Evolutionary conservation across 73 alveolate species (phyloP).

Genomic region (Paramecium tetraurelia): DNA sequence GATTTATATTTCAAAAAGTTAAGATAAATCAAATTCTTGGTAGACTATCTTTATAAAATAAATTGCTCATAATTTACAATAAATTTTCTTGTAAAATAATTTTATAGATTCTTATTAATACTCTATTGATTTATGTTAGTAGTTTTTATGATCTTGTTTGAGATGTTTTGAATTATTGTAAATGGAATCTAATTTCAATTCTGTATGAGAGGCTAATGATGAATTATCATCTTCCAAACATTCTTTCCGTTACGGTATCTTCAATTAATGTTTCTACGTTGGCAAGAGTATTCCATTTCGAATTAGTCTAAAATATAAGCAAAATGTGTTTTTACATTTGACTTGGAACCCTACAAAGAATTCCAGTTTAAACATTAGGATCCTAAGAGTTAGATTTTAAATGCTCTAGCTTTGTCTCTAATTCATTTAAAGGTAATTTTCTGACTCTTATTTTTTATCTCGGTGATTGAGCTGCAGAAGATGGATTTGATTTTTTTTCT

Average conservation of each 20-base stretch:
- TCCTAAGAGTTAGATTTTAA: not conserved
- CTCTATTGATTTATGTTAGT: not conserved
- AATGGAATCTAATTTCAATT: not conserved
- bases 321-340: not conserved
- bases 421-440: not conserved
- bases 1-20: not conserved
- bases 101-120: slow-evolving; percentile 25
- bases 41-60: not conserved
- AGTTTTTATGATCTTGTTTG: not conserved
- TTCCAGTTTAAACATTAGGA: not conserved
- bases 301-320: not conserved
- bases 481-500: not conserved
- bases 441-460: not conserved
- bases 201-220: slow-evolving; percentile 11
- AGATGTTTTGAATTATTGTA: not conserved
- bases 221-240: slow-evolving; percentile 5
- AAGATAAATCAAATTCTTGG: not conserved
- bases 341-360: not conserved
- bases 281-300: not conserved
- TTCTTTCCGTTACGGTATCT: not conserved
- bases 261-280: not conserved
- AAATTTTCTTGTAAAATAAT: slow-evolving; percentile 14
- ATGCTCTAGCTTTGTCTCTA: not conserved
- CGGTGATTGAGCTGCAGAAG: not conserved
- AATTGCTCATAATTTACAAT: slow-evolving; percentile 13